phyloP scores from a whole-genome alignment of 768 basidiomycete genomes.

The Leccinum barrowsii region DNA sequence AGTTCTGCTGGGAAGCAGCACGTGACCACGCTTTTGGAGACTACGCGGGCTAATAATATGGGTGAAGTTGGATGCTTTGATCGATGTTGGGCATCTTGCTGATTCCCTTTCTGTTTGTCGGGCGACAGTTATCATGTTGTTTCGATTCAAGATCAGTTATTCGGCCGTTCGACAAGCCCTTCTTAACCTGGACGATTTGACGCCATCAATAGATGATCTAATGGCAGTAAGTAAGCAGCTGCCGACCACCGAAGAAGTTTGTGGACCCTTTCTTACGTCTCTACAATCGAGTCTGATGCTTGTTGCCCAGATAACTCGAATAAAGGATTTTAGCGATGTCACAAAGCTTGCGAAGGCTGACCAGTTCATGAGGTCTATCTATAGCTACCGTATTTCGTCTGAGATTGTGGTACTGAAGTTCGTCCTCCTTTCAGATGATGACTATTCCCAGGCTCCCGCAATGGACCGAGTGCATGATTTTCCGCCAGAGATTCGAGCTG shows the following conservation, averaged over 20 bases:
- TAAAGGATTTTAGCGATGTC: slow-evolving; percentile 69
- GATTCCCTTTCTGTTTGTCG: neutral
- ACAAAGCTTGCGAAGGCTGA: slow-evolving; percentile 79
- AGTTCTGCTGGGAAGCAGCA: slow-evolving; percentile 51
- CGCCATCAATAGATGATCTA: slow-evolving; percentile 69
- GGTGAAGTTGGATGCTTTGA: slow-evolving; percentile 40
- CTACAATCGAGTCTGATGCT: neutral
- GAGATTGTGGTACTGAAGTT: slow-evolving; percentile 2
- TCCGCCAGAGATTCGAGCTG: slow-evolving; percentile 74
- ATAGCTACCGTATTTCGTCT: slow-evolving; percentile 4
- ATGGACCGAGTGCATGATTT: slow-evolving; percentile 80
- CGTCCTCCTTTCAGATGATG: slow-evolving; percentile 53
- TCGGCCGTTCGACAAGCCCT: slow-evolving; percentile 68
- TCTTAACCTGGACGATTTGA: slow-evolving; percentile 65
- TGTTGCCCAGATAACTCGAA: slow-evolving; percentile 48
- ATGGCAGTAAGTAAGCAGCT: slow-evolving; percentile 69
- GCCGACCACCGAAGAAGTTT: slow-evolving; percentile 80
- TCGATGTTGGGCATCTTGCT: neutral
- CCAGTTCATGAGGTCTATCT: slow-evolving; percentile 66
- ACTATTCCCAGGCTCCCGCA: slow-evolving; percentile 69
- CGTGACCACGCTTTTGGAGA: slow-evolving; percentile 71
- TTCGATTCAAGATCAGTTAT: slow-evolving; percentile 63
- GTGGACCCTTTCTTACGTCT: neutral
- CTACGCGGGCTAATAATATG: slow-evolving; percentile 80
- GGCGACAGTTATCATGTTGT: slow-evolving; percentile 74